A percentile compares a stretch with the other conserved stretches of the same genome.
Evolutionary conservation across 768 basidiomycete genomes (phyloP).

Genomic region (Fomitopsis pulvina): DNA sequence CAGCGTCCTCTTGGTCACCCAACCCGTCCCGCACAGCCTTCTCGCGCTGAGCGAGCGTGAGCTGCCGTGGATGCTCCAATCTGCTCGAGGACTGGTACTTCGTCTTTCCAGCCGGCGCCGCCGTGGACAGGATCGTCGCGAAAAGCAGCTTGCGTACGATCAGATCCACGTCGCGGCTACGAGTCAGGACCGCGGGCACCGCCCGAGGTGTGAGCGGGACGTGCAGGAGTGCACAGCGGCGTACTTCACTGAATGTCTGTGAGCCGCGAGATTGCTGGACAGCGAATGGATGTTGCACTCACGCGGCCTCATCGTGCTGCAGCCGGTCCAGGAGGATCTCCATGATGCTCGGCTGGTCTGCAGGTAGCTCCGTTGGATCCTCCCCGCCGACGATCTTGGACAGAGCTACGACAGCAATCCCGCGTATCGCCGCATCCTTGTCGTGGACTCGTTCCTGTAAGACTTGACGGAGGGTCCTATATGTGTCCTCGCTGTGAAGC

Average conservation of each 20-base stretch:
- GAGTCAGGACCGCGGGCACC: conserved; percentile 34
- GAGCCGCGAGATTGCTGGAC: background rate
- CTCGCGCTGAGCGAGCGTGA: conserved; percentile 36
- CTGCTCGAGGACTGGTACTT: conserved; percentile 11
- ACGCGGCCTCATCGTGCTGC: conserved; percentile 39
- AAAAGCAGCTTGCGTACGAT: conserved; percentile 36
- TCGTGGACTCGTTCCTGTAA: conserved; percentile 39
- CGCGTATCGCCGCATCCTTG: conserved; percentile 38
- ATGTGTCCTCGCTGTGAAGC: conserved; percentile 36
- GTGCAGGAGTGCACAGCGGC: conserved; percentile 41
- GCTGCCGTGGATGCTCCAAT: conserved; percentile 27
- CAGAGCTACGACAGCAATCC: conserved; percentile 40
- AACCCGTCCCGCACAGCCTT: conserved; percentile 37
- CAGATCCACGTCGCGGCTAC: conserved; percentile 41
- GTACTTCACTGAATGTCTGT: conserved; percentile 37
- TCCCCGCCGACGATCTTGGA: conserved; percentile 37
- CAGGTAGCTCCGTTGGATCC: conserved; percentile 22
- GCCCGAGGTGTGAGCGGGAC: conserved; percentile 31
- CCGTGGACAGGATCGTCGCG: background rate
- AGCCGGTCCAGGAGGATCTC: conserved; percentile 32
- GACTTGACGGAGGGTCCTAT: conserved; percentile 28
- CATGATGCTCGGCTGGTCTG: conserved; percentile 26
- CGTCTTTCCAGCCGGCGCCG: background rate
- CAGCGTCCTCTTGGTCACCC: conserved; percentile 38
- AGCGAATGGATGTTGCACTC: conserved; percentile 12